Evolutionary conservation across 495 filamentous ascomycete genomes (phyloP).

Genomic region (Thozetella sp.): DNA sequence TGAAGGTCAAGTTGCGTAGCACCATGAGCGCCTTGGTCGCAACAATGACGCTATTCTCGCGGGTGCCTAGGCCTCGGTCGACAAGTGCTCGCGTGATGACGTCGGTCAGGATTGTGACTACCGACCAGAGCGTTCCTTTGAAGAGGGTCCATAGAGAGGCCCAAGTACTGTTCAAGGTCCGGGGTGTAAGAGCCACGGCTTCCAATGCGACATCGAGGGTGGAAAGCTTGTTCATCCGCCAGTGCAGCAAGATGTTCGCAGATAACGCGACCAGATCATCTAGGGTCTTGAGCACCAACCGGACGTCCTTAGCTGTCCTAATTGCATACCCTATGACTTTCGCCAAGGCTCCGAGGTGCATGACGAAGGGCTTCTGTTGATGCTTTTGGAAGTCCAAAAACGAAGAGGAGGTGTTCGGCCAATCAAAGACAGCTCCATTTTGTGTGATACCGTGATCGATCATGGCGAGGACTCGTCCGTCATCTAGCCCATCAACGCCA

Average conservation of each 20-base stretch:
- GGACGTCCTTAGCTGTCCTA: conserved; percentile 62
- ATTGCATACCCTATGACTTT: conserved; percentile 74
- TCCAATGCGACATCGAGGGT: conserved; percentile 83
- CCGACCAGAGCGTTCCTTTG: conserved; percentile 76
- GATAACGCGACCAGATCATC: conserved; percentile 74
- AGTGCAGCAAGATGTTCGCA: conserved; percentile 72
- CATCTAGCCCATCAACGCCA: conserved; percentile 72
- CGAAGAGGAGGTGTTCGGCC: conserved; percentile 64
- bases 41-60: conserved; percentile 63
- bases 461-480: conserved; percentile 77
- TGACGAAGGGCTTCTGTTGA: conserved; percentile 69
- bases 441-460: conserved; percentile 77
- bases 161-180: conserved; percentile 70
- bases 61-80: conserved; percentile 41
- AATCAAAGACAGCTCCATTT: conserved; percentile 67
- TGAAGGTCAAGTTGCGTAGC: conserved; percentile 84
- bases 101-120: conserved; percentile 75
- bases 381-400: conserved; percentile 58
- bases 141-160: conserved; percentile 81
- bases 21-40: conserved; percentile 77
- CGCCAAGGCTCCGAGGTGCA: conserved; percentile 78
- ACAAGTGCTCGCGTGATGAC: conserved; percentile 65
- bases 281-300: conserved; percentile 65
- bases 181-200: conserved; percentile 62
- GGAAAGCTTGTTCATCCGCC: conserved; percentile 83